Base-by-base conservation (phyloP, 768 basidiomycete genomes). In the Rossbeevera mucosa region DNA sequence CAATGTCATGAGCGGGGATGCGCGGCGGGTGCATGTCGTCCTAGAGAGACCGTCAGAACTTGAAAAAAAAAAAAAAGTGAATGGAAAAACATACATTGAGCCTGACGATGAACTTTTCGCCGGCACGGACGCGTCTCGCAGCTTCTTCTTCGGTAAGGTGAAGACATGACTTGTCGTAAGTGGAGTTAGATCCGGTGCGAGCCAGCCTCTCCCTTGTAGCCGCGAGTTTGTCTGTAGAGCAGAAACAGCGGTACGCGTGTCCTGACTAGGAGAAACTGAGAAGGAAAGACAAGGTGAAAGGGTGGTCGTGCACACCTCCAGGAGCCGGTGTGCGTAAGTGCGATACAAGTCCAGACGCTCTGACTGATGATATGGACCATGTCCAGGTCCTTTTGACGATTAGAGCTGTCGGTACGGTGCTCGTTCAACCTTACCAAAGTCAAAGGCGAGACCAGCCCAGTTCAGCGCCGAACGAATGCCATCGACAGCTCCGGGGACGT, bases 241-340 rank as follows among this genome's bases (percentile, higher is more conserved):
- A 97, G 74, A 98, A 98, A 69, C 96, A 98, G 18, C 91, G 85
- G 66, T 99, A 99, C 7, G 94, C 95, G 53, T 88, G 82, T 4
- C 88, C 91, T 40, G 81, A 79, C 94, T 97, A 11, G 25, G 40
- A 49, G 21, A 38, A 44, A 22, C 21, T 48, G 24, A 41, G 26
- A 26, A 4, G 25, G 30, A 7, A 16, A 26, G 12, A 22, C 5
- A 7, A 0, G 3, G 8, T 25, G 18, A 16, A n/a, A n/a, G 1
- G 11, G 16, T 0, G 5, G 43, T 14, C 14, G 24, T 21, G 54
- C 76, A 26, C 57, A 94, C 95, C 48, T 89, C 82, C 36, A 96
- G 74, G 3, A 99, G 80, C 55, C 80, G 84, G 30, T 78, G 73
- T 0, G 88, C 76, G 59, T 95, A 87, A 0, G 74, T 65, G 30